A percentile compares a stretch with the other conserved stretches of the same genome.
Conservation (phyloP, 2,329 filamentous ascomycete genomes). For the Fusarium metavorans region DNA sequence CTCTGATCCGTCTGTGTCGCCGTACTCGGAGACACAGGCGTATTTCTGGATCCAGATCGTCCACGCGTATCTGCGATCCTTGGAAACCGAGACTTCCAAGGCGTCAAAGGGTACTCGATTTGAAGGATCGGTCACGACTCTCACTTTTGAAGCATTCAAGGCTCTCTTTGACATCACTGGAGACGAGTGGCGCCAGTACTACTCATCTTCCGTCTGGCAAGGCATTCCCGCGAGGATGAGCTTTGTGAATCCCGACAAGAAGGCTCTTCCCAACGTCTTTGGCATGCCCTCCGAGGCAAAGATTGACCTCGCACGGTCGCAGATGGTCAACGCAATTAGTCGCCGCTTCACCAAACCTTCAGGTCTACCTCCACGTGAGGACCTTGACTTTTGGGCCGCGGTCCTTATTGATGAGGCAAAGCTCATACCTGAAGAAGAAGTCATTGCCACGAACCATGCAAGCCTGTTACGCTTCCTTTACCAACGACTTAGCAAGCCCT, state of each 20-base stretch:
- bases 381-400: conserved; percentile 38
- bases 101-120: neutral
- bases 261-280: conserved; percentile 44
- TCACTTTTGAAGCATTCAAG: conserved; percentile 39
- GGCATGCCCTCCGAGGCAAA: conserved; percentile 30
- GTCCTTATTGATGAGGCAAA: conserved; percentile 37
- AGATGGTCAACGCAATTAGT: conserved; percentile 33
- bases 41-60: conserved; percentile 49
- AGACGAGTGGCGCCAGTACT: conserved; percentile 46
- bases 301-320: conserved; percentile 23
- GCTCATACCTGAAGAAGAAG: conserved; percentile 18
- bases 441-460: conserved; percentile 35
- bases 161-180: conserved; percentile 38
- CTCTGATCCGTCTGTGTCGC: conserved; percentile 19
- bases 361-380: conserved; percentile 20
- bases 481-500: neutral
- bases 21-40: conserved; percentile 49
- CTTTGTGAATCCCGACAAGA: conserved; percentile 44
- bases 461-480: conserved; percentile 30
- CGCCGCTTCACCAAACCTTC: conserved; percentile 10
- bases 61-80: conserved; percentile 33
- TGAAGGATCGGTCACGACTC: conserved; percentile 1
- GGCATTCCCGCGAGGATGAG: conserved; percentile 43
- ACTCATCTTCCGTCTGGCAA: conserved; percentile 42
- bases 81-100: conserved; percentile 11